Evolutionary conservation across 2,329 filamentous ascomycete species (phyloP).

Genomic region (Alternaria angustiovoidea): DNA sequence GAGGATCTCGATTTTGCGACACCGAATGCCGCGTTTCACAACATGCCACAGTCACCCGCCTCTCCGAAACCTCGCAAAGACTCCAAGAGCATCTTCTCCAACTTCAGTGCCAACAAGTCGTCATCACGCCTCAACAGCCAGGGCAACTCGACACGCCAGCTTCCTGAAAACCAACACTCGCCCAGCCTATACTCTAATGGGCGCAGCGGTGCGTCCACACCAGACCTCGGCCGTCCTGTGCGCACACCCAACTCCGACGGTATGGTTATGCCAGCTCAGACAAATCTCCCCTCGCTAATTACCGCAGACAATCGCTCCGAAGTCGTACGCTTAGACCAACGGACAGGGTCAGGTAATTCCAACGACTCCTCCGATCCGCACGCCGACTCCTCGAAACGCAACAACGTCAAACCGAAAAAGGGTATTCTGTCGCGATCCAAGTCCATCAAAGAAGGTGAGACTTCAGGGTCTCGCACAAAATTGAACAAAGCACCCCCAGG

Average conservation of each 20-base stretch:
- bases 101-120: slow-evolving; percentile 58
- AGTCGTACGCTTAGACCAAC: slow-evolving; percentile 37
- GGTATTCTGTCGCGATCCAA: slow-evolving; percentile 52
- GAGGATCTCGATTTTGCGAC: slow-evolving; percentile 37
- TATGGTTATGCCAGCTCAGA: slow-evolving; percentile 19
- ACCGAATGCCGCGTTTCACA: slow-evolving; percentile 43
- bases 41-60: slow-evolving; percentile 44
- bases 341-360: slow-evolving; percentile 42
- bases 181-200: slow-evolving; percentile 51
- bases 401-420: slow-evolving; percentile 43
- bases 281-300: slow-evolving; percentile 9
- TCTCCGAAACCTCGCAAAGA: slow-evolving; percentile 50
- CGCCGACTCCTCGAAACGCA: slow-evolving; percentile 34
- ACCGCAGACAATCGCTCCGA: slow-evolving; percentile 44
- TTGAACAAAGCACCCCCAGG: slow-evolving; percentile 44
- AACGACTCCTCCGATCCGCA: slow-evolving; percentile 32
- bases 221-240: slow-evolving; percentile 54
- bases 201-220: slow-evolving; percentile 57
- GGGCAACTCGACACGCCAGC: slow-evolving; percentile 46
- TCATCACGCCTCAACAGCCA: slow-evolving; percentile 52
- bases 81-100: slow-evolving; percentile 56
- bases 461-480: slow-evolving; percentile 33
- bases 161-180: slow-evolving; percentile 45
- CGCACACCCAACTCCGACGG: slow-evolving; percentile 49
- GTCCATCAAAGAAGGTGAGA: slow-evolving; percentile 56